A percentile compares a stretch with the other conserved stretches of the same genome.
Conservation (phyloP, 169 alveolate species). For the Pseudocohnilembus persalinus region DNA sequence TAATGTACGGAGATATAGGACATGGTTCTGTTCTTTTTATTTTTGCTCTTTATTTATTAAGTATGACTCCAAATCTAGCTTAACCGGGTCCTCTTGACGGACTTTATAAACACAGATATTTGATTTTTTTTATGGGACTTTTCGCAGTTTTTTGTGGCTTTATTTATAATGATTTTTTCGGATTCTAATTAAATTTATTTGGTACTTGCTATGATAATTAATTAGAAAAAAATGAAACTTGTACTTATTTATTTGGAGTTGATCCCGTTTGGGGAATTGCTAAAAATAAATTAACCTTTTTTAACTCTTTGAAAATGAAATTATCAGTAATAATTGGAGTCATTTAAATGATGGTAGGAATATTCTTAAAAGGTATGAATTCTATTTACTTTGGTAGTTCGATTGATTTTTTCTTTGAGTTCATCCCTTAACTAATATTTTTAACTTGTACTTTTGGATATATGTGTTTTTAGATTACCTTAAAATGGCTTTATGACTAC, state of each 20-base stretch:
- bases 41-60: conserved; percentile 65
- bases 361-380: conserved; percentile 93
- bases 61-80: conserved; percentile 10
- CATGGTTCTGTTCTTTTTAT: conserved; percentile 94
- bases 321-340: conserved; percentile 95
- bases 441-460: conserved; percentile 95
- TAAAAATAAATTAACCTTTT: conserved; percentile 91
- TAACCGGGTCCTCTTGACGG: conserved; percentile 1
- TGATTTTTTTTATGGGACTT: conserved; percentile 95
- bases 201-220: conserved; percentile 71
- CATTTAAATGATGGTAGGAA: conserved; percentile 95
- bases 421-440: conserved; percentile 96
- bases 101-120: conserved; percentile 74
- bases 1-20: conserved; percentile 99
- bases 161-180: conserved; percentile 96
- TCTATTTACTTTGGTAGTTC: conserved; percentile 86
- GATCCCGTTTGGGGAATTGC: conserved; percentile 99
- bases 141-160: conserved; percentile 96
- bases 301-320: conserved; percentile 98
- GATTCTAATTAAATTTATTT: conserved; percentile 94
- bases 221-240: conserved; percentile 14
- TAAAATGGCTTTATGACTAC: conserved; percentile 89
- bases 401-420: conserved; percentile 95
- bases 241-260: conserved; percentile 94
- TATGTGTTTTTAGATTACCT: conserved; percentile 91